Evolutionary conservation across 768 basidiomycete genomes (phyloP).

Genomic region (Mycena floridula): DNA sequence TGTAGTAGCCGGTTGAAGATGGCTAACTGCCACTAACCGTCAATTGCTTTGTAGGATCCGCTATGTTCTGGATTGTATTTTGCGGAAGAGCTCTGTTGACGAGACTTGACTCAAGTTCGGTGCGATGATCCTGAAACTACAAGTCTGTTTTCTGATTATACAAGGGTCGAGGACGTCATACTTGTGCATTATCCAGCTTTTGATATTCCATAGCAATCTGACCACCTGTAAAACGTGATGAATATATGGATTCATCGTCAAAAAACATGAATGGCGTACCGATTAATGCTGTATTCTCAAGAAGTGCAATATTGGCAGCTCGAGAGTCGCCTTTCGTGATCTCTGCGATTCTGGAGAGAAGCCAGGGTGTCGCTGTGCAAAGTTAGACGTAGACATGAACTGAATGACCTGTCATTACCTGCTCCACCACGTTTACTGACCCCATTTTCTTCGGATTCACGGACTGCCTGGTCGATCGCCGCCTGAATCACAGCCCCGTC

Average conservation of each 20-base stretch:
- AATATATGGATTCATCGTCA: conserved; percentile 2
- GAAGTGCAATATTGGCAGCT: conserved; percentile 73
- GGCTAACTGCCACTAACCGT: too few relatives aligned
- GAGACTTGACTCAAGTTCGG: too few relatives aligned
- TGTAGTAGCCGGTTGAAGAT: too few relatives aligned
- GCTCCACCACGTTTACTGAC: conserved; percentile 59
- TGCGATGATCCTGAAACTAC: too few relatives aligned
- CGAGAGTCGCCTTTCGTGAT: conserved; percentile 74
- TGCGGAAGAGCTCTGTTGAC: too few relatives aligned
- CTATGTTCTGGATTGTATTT: too few relatives aligned
- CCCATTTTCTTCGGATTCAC: conserved; percentile 78
- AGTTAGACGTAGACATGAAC: too few relatives aligned
- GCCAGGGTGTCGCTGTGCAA: conserved; percentile 91
- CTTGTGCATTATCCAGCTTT: conserved; percentile 32
- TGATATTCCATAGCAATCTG: conserved; percentile 77
- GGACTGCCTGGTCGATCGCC: conserved; percentile 78
- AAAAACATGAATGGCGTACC: conserved; percentile 41
- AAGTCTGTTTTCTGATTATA: too few relatives aligned
- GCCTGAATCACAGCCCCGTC: conserved; percentile 65
- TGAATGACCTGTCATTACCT: too few relatives aligned
- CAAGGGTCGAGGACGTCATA: conserved; percentile 14
- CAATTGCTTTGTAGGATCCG: too few relatives aligned
- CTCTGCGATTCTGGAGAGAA: conserved; percentile 76
- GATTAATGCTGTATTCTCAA: conserved; percentile 82
- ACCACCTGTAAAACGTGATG: conserved; percentile 48